A percentile compares a stretch with the other conserved stretches of the same genome.
Conservation (phyloP, 805 yeast genomes). For the Danielozyma ontarioensis region DNA sequence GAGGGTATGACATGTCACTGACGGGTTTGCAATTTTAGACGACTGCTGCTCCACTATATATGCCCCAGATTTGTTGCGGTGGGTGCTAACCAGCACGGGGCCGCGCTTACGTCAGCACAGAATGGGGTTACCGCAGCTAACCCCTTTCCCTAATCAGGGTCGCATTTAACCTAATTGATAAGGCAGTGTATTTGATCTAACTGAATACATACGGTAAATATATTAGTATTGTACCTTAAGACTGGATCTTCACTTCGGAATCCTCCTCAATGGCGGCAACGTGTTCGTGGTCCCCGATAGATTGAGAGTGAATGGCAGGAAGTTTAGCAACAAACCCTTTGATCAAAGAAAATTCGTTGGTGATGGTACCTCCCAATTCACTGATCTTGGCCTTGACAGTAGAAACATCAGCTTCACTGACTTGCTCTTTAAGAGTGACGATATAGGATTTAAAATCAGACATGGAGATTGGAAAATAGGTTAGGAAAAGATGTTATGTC, state of each 20-base stretch:
- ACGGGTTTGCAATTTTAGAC: background rate
- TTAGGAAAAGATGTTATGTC: background rate
- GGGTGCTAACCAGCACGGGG: no score
- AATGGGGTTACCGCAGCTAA: no score
- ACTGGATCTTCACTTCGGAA: constrained; percentile 50
- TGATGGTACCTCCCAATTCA: constrained; percentile 56
- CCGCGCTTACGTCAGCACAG: no score
- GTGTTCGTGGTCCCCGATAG: constrained; percentile 44
- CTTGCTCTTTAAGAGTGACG: constrained; percentile 43
- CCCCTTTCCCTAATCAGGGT: no score
- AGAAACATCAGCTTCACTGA: constrained; percentile 33
- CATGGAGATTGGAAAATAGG: constrained; percentile 10
- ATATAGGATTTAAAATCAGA: constrained; percentile 31
- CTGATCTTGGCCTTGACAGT: constrained; percentile 43
- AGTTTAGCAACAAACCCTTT: constrained; percentile 62
- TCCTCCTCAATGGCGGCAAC: constrained; percentile 66
- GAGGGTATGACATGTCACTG: background rate
- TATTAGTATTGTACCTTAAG: no score
- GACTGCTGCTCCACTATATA: no score
- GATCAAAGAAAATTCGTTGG: constrained; percentile 57
- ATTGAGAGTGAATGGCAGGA: constrained; percentile 46
- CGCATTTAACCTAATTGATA: no score
- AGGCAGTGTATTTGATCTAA: no score
- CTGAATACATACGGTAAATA: no score
- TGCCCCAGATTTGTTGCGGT: no score